Conservation (phyloP, 768 basidiomycete genomes). For the Phylloporus sp. region DNA sequence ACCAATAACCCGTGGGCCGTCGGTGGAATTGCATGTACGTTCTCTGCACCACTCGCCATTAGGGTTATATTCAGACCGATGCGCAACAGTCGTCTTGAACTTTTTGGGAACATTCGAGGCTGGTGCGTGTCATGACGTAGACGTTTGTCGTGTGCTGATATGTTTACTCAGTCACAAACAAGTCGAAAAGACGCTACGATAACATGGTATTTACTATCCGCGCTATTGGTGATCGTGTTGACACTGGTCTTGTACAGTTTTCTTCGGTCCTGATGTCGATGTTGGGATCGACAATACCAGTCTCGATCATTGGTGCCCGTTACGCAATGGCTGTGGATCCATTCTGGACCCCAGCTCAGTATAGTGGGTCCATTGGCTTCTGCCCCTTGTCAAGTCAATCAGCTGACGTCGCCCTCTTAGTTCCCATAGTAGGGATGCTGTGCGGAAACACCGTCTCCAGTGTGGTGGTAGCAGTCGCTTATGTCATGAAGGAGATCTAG, state of each 20-base stretch:
- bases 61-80: neutral
- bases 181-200: conserved; percentile 63
- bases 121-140: conserved; percentile 39
- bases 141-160: neutral
- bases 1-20: conserved; percentile 72
- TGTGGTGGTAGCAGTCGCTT: conserved; percentile 64
- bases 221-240: neutral
- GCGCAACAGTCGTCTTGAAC: conserved; percentile 56
- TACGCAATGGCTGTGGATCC: conserved; percentile 74
- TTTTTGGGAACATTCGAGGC: conserved; percentile 73
- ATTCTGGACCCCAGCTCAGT: conserved; percentile 83
- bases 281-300: conserved; percentile 72
- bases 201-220: conserved; percentile 55
- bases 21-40: conserved; percentile 65
- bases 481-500: conserved; percentile 73
- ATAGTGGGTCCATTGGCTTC: conserved; percentile 42
- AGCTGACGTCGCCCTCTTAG: conserved; percentile 33
- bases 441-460: conserved; percentile 75
- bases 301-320: conserved; percentile 68
- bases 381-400: too few relatives aligned
- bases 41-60: neutral
- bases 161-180: conserved; percentile 60
- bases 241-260: conserved; percentile 39
- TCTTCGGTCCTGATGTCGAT: conserved; percentile 60
- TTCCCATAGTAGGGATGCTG: conserved; percentile 83